These are phyloP conservation scores for Tolypocladium pustulatum DNA, from an alignment of 2,329 filamentous ascomycete genomes.

Conservation along the genomic window DNA sequence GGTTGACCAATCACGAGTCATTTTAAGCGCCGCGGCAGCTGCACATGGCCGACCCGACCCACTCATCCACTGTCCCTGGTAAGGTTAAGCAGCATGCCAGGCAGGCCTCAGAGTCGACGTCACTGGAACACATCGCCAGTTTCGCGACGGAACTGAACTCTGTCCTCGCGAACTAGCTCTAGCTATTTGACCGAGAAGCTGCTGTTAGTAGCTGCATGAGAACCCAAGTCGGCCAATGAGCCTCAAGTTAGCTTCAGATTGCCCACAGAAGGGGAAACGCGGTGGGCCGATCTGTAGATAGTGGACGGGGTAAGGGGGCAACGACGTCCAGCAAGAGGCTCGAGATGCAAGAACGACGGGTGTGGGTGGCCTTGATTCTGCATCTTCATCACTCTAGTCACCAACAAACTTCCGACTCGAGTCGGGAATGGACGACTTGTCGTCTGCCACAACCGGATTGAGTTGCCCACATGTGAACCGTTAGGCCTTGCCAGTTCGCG, in stretches of 20 bases:
- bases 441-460: neutral
- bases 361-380: neutral
- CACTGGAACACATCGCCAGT: neutral
- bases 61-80: conserved; percentile 12
- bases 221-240: neutral
- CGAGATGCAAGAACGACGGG: neutral
- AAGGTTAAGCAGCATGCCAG: conserved; percentile 5
- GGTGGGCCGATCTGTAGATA: neutral
- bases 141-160: neutral
- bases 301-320: neutral
- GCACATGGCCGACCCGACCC: conserved; percentile 13
- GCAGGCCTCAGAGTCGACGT: neutral
- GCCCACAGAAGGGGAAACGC: neutral
- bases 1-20: conserved; percentile 13
- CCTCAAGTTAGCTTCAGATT: neutral
- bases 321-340: neutral
- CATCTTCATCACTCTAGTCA: neutral
- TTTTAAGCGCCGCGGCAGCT: conserved; percentile 20
- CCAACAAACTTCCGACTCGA: neutral
- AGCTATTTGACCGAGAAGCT: neutral
- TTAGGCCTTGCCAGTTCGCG: neutral
- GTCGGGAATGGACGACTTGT: neutral
- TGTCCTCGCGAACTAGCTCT: neutral
- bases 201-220: neutral
- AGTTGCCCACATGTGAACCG: neutral